These are phyloP conservation scores for Capillidium heterosporum DNA, from an alignment of 371 early-diverging fungal species.

Conservation along the genomic window DNA sequence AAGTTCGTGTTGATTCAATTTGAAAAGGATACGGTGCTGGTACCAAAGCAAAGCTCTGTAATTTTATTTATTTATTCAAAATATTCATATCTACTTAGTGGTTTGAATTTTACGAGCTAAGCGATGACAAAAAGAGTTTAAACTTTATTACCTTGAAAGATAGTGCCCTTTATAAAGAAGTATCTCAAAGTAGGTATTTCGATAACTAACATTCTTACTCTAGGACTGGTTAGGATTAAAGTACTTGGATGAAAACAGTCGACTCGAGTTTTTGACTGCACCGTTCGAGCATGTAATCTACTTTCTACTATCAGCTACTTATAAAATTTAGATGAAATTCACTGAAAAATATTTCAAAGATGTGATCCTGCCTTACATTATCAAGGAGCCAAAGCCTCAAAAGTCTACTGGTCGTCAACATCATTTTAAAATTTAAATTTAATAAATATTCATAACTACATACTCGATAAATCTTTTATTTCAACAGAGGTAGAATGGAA, in stretches of 20 bases:
- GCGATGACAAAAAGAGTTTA: conserved; percentile 21
- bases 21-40: conserved; percentile 53
- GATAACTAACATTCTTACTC: too few relatives aligned
- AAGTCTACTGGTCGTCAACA: too few relatives aligned
- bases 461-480: too few relatives aligned
- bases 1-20: conserved; percentile 62
- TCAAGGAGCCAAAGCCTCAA: too few relatives aligned
- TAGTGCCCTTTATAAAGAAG: conserved; percentile 32
- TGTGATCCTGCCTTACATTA: neutral
- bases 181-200: neutral
- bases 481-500: too few relatives aligned
- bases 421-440: too few relatives aligned
- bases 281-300: conserved; percentile 52
- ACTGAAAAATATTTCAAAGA: neutral
- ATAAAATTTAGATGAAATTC: neutral
- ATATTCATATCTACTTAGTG: conserved; percentile 25
- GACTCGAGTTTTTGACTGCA: conserved; percentile 34
- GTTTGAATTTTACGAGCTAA: conserved; percentile 43
- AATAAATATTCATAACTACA: too few relatives aligned
- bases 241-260: conserved; percentile 25
- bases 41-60: conserved; percentile 56
- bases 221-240: conserved; percentile 51
- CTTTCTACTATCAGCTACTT: conserved; percentile 7
- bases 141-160: conserved; percentile 20
- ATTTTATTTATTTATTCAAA: conserved; percentile 7